Evolutionary conservation across 2,329 filamentous ascomycete species (phyloP), one percentile per base, ranked within the genome.

Genomic region (Onygenales sp.): DNA sequence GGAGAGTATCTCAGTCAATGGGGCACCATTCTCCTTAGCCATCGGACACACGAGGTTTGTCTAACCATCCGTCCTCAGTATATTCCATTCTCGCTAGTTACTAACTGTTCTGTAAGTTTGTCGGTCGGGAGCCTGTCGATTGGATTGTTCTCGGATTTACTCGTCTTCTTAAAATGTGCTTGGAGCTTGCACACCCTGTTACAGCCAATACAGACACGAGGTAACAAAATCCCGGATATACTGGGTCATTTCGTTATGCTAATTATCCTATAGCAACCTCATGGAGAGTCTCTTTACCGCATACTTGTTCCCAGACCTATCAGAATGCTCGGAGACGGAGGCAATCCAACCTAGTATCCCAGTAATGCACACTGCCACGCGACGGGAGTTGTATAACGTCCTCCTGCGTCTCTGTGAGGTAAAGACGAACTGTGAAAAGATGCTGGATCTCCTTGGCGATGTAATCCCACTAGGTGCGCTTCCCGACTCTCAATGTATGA

Each of bases 251-350:
- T 17, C 39, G 4, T 27, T 5, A 27, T 27, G 21, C 21, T 27
- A 27, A 27, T 27, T 27, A 27, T 5, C 21, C 1, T 27, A 27
- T 57, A 73, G 72, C 47, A 62, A 66, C n/a, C 65, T 80, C 46
- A 73, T 76, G 8, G 71, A 74, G 50, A 68, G 70, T 2, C 64
- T 90, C 1, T 81, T 89, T 59, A 79, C 76, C 63, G 78, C 73
- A 52, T 84, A 86, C 60, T 71, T 90, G 0, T 88, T 88, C 59
- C 85, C 86, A 0, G 73, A 76, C 40, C 61, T 74, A 14, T 74
- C 72, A 1, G 62, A 67, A 6, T 55, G 62, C 4, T 61, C 64
- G 2, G 60, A 62, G 9, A 55, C 60, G 10, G 52, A 59, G 6
- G 52, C 55, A 1, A 61, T 71, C 10, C 57, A 62, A 6, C 68